Evolutionary conservation across 805 yeast genomes (phyloP).

Genomic region (Metschnikowia borealis): DNA sequence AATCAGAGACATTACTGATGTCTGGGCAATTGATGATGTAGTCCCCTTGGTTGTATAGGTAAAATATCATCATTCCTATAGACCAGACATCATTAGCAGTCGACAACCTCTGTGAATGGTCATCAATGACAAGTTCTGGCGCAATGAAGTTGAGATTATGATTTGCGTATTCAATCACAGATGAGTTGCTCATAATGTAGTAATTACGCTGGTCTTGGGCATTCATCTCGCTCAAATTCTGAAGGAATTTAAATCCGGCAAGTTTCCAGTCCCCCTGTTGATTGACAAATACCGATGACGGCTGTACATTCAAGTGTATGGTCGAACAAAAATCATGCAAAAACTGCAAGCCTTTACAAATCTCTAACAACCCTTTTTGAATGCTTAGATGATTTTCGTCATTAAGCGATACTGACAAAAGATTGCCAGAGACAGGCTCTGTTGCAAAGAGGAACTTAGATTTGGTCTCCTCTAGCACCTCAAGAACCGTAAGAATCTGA

Average conservation of each 20-base stretch:
- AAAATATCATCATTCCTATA: constrained; percentile 70
- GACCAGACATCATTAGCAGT: constrained; percentile 81
- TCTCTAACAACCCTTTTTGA: constrained; percentile 78
- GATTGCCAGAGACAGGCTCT: constrained; percentile 64
- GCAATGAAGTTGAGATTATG: constrained; percentile 72
- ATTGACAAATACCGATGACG: constrained; percentile 71
- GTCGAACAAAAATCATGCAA: constrained; percentile 72
- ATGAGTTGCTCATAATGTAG: constrained; percentile 67
- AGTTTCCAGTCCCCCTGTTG: constrained; percentile 93
- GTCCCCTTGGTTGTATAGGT: constrained; percentile 57
- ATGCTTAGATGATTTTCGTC: constrained; percentile 64
- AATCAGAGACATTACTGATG: constrained; percentile 54
- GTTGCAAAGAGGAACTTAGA: constrained; percentile 76
- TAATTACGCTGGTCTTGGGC: constrained; percentile 51
- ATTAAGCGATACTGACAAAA: constrained; percentile 36
- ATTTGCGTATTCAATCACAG: constrained; percentile 75
- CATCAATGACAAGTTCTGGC: constrained; percentile 74
- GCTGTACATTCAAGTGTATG: constrained; percentile 76
- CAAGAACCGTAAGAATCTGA: constrained; percentile 73
- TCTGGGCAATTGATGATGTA: constrained; percentile 39
- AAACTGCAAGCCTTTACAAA: constrained; percentile 75
- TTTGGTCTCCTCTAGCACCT: constrained; percentile 85
- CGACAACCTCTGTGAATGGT: constrained; percentile 45
- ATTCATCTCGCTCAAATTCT: constrained; percentile 47
- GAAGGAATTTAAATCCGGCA: constrained; percentile 58